Evolutionary conservation across 2,329 filamentous ascomycete genomes (phyloP), one percentile per base, ranked within the genome.

Genomic region (Bipolaris bicolor): DNA sequence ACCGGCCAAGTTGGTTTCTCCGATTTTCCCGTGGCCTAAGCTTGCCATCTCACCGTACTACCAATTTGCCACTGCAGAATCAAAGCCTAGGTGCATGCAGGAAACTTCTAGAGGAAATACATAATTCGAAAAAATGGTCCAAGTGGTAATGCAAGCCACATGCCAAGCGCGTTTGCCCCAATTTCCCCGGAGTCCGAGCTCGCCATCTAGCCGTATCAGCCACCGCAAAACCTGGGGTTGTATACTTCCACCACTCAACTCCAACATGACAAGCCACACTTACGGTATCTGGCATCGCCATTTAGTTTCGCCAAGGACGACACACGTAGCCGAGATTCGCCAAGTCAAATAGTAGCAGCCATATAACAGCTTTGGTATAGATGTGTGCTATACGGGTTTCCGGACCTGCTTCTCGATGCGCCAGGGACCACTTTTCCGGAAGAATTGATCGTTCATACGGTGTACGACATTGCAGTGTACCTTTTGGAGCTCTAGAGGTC

Each of bases 201-300:
- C 54, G 47, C 57, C 62, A 60, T 63, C 55, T 48, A 50, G 46
- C 51, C 56, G 33, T 48, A 57, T 55, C 56, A 43, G 54, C 52
- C 53, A 50, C 52, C 58, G 53, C 49, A 53, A 48, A 62, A 63
- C 61, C 58, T 63, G 60, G 60, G 60, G 58, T 52, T 40, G 18
- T 48, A 53, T 62, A 65, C 36, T 64, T 66, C 65, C 65, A 67
- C 65, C 65, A 67, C 62, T 66, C 45, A 66, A 37, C 49, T 46
- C 26, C 15, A 57, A 16, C 13, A 26, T 13, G 20, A 16, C 40
- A 55, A 61, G 63, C 63, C 62, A 63, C 55, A 48, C 20, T 34
- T 31, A 22, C 26, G 33, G 16, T 34, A 48, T 60, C 26, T 43
- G 49, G 36, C 61, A 61, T 52, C 48, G 29, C 56, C 49, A 41